phyloP scores from a whole-genome alignment of 768 basidiomycete genomes.

The Lactarius akahatsu region DNA sequence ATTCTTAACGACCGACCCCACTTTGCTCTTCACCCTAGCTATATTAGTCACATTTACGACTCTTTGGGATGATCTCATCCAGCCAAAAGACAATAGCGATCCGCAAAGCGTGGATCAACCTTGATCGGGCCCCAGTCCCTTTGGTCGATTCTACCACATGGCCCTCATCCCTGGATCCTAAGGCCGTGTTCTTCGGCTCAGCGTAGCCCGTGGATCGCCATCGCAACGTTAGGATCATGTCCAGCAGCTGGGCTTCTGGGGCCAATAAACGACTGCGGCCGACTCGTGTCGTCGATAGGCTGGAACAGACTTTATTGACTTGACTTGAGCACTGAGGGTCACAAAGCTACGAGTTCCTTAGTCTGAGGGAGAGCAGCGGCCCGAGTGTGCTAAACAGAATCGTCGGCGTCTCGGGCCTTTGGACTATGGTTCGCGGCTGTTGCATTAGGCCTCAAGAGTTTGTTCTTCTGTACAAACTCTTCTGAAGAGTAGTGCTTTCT shows the following conservation, averaged over 20 bases:
- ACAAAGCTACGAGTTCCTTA: not conserved
- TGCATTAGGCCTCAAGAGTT: too few species aligned
- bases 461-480: too few species aligned
- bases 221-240: slow-evolving; percentile 7
- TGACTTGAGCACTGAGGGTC: not conserved
- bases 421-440: too few species aligned
- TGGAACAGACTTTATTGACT: not conserved
- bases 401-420: too few species aligned
- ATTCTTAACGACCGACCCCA: not conserved
- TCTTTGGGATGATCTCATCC: not conserved
- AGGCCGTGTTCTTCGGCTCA: not conserved
- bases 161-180: not conserved
- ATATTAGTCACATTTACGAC: not conserved
- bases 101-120: not conserved
- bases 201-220: not conserved
- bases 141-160: not conserved
- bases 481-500: too few species aligned
- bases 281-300: not conserved
- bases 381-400: too few species aligned
- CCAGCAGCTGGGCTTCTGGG: not conserved
- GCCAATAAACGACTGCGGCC: not conserved
- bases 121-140: not conserved
- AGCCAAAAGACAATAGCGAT: slow-evolving; percentile 10
- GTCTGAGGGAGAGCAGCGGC: too few species aligned
- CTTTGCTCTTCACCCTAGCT: not conserved